A percentile compares a stretch with the other conserved stretches of the same genome.
These are phyloP conservation scores for Debaryomyces subglobosus DNA, from an alignment of 1,139 yeast species.

Conservation along the genomic window DNA sequence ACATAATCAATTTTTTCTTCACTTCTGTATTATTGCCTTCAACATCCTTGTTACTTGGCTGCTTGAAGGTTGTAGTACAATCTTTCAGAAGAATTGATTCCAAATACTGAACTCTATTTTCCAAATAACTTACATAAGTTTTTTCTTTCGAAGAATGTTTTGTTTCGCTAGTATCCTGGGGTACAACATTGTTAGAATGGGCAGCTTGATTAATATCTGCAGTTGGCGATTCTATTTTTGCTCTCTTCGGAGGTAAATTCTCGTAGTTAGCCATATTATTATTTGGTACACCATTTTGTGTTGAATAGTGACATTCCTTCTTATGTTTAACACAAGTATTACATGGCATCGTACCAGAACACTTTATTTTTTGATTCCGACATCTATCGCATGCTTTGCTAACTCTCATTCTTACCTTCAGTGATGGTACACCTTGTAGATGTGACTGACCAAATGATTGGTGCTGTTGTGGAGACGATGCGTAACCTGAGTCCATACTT, in stretches of 20 bases:
- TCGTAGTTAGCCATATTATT: neutral
- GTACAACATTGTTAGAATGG: constrained; percentile 9
- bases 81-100: constrained; percentile 33
- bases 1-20: constrained; percentile 23
- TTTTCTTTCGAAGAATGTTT: constrained; percentile 14
- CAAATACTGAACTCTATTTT: constrained; percentile 44
- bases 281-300: constrained; percentile 6
- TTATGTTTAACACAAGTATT: constrained; percentile 48
- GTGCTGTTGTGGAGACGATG: neutral
- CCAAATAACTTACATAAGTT: constrained; percentile 37
- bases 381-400: constrained; percentile 65
- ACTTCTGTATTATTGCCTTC: constrained; percentile 18
- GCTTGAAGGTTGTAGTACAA: constrained; percentile 20
- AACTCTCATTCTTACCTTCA: constrained; percentile 44
- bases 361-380: constrained; percentile 61
- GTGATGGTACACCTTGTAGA: neutral
- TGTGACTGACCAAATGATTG: constrained; percentile 2
- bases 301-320: constrained; percentile 39
- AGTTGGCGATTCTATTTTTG: constrained; percentile 16
- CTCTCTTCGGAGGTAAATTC: constrained; percentile 10
- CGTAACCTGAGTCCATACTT: neutral
- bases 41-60: constrained; percentile 18
- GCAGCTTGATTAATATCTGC: constrained; percentile 15
- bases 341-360: constrained; percentile 63
- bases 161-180: constrained; percentile 16